These are phyloP conservation scores for Neonectria neomacrospora DNA, from an alignment of 2,329 filamentous ascomycete genomes.

Conservation along the genomic window DNA sequence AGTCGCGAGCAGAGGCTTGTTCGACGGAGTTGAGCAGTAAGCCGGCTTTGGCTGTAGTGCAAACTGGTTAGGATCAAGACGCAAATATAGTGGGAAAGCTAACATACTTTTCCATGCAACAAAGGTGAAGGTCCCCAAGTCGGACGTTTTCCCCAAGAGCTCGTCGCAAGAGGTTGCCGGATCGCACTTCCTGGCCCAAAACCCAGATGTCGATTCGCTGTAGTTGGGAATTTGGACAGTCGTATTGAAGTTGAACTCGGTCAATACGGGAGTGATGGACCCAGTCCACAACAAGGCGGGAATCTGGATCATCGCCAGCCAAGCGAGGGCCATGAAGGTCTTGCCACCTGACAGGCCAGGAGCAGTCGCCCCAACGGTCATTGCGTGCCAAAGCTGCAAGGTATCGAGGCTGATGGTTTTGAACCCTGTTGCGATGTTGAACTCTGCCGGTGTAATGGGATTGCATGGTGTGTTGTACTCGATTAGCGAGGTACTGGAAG, in stretches of 20 bases:
- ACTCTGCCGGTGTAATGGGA: too few relatives aligned
- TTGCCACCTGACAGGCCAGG: not conserved
- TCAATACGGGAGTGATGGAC: not conserved
- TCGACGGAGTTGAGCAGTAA: not conserved
- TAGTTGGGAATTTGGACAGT: not conserved
- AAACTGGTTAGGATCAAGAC: not conserved
- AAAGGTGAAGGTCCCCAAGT: not conserved
- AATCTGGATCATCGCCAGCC: not conserved
- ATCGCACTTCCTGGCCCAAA: not conserved
- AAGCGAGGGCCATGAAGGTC: not conserved
- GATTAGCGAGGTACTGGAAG: too few relatives aligned
- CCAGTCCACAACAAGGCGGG: not conserved
- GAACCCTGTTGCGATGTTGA: not conserved
- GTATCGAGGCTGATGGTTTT: not conserved
- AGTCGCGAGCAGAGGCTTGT: not conserved
- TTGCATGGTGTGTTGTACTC: too few relatives aligned
- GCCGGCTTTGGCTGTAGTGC: not conserved
- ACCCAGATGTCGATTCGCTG: not conserved
- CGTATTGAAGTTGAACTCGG: not conserved
- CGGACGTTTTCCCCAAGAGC: not conserved
- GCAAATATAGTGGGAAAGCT: not conserved
- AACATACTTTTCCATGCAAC: constrained; percentile 1
- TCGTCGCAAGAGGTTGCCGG: not conserved
- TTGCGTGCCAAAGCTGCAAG: not conserved
- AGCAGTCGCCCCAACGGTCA: not conserved